Conservation (phyloP, 345 rosid species). For the Camelina hispida region DNA sequence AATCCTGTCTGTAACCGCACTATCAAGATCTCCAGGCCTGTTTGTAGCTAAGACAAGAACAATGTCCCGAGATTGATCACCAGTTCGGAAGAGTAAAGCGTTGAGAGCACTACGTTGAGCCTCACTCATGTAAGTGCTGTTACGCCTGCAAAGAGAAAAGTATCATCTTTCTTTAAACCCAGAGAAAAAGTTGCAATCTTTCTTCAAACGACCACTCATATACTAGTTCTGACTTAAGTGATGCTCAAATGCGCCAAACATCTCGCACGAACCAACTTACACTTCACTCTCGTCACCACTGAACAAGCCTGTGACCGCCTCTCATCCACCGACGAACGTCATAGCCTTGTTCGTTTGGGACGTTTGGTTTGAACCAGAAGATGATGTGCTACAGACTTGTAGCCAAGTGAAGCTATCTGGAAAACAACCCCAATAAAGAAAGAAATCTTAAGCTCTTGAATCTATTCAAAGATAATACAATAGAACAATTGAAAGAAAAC, state of each 20-base stretch:
- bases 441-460: conserved; percentile 29
- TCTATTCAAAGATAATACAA: background rate
- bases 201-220: background rate
- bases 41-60: conserved; percentile 92
- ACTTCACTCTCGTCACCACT: conserved; percentile 46
- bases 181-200: background rate
- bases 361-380: conserved; percentile 73
- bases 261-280: conserved; percentile 48
- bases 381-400: conserved; percentile 91
- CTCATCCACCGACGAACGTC: background rate
- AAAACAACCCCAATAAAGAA: conserved; percentile 18
- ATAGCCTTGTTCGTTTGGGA: conserved; percentile 24
- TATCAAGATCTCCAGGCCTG: conserved; percentile 94
- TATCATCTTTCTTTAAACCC: background rate
- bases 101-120: conserved; percentile 93
- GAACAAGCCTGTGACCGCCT: conserved; percentile 31
- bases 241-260: conserved; percentile 53
- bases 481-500: too few relatives aligned
- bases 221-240: background rate
- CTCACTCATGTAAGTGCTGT: conserved; percentile 89
- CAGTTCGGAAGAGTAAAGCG: conserved; percentile 89
- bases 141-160: conserved; percentile 60
- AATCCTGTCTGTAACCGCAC: conserved; percentile 86
- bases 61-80: conserved; percentile 91
- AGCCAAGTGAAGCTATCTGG: conserved; percentile 72